Evolutionary conservation across 495 filamentous ascomycete genomes (phyloP).

Genomic region (Xylaria grammica): DNA sequence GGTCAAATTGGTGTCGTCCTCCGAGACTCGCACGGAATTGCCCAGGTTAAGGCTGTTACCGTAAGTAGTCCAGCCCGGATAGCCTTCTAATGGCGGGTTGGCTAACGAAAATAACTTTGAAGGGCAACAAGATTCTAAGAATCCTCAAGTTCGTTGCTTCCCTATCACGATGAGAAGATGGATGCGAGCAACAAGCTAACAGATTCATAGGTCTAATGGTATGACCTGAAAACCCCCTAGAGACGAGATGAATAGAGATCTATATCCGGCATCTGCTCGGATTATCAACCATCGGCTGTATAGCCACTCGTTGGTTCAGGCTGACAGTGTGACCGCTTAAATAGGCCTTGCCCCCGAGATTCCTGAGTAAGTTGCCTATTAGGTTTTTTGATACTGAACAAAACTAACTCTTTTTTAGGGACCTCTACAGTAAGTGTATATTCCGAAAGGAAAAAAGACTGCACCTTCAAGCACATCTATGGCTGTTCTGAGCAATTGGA

Average conservation of each 20-base stretch:
- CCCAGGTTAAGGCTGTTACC: conserved; percentile 95
- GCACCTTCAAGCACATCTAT: background rate
- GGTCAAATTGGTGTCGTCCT: conserved; percentile 86
- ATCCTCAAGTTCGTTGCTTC: conserved; percentile 75
- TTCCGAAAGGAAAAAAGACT: background rate
- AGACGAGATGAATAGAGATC: conserved; percentile 27
- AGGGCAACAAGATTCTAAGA: conserved; percentile 97
- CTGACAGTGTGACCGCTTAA: conserved; percentile 88
- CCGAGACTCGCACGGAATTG: conserved; percentile 94
- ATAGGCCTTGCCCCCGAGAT: conserved; percentile 97
- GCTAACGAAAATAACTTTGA: conserved; percentile 15
- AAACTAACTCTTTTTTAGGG: conserved; percentile 38
- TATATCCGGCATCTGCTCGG: conserved; percentile 26
- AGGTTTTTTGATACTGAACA: background rate
- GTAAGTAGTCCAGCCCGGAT: conserved; percentile 58
- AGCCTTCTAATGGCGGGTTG: conserved; percentile 5
- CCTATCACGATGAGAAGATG: conserved; percentile 18
- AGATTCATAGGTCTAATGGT: conserved; percentile 55
- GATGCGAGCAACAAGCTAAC: conserved; percentile 1
- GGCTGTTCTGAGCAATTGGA: background rate
- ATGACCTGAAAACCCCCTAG: conserved; percentile 53
- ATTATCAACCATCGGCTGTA: conserved; percentile 29
- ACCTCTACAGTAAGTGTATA: conserved; percentile 60
- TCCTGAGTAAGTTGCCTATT: conserved; percentile 64
- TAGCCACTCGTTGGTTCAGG: conserved; percentile 92